Evolutionary conservation across 208 protist genomes (phyloP), one percentile per base, ranked within the genome.

Genomic region (Leishmania amazonensis): DNA sequence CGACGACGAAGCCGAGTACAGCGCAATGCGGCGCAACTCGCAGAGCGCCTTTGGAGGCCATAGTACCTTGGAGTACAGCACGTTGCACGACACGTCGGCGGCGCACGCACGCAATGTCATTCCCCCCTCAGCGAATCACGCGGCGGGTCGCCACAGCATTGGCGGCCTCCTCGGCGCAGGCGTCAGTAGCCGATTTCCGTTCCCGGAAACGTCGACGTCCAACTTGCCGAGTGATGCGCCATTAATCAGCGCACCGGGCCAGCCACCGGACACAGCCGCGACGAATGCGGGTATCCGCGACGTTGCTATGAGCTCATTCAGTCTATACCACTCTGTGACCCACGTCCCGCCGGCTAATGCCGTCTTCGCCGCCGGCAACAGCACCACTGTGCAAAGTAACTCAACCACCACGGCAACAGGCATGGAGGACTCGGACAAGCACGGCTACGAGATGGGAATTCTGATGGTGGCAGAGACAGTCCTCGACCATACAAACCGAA

Each of bases 51-150:
- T 65, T 49, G 45, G 64, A 38, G 78, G 72, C 1, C 70, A 67
- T 4, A 87, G 84, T 54, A 68, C 35, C 2, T 54, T 83, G 38
- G 78, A 86, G 65, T 86, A 80, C 83, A 86, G 78, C 68, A 73
- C 83, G 0, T 83, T 86, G 17, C 78, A 74, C 54, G 76, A 78
- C 42, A 64, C 64, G 40, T 35, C 62, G 24, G n/a, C 6, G 24
- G 54, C 21, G 80, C 31, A 62, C 49, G 49, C 47, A 9, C 11
- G 53, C 13, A 60, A 42, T 51, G 21, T 35, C 49, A 31, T 60
- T 19, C 0, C 6, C 53, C 13, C 73, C 11, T 62, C 35, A 38
- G 5, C 24, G 3, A 11, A 49, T 75, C 47, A 75, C 11, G 21
- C 31, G 49, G 15, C 35, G 17, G 54, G 17, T 4, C 31, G 21